Evolutionary conservation across 192 early-diverging fungal genomes (phyloP), one percentile per base, ranked within the genome.

Genomic region (Ramicandelaber brevisporus): DNA sequence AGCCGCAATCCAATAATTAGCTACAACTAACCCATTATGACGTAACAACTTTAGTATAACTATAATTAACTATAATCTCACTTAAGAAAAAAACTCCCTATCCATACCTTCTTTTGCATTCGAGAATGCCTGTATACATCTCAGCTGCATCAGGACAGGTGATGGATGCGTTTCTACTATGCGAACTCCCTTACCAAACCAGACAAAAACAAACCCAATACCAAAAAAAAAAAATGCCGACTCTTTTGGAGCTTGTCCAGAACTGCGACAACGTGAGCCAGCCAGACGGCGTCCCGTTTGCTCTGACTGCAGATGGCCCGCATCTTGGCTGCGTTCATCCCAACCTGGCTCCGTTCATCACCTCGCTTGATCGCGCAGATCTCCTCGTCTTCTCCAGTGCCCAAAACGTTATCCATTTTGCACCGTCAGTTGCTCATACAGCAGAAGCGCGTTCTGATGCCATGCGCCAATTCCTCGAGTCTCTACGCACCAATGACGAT

Each of bases 401-500:
- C 9, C 2, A 26, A 33, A 1, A n/a, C 21, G 21, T 0, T 41
- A 44, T 27, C 33, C 16, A 3, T 21, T 56, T 15, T 29, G 30
- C 29, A 14, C 36, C 14, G 3, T n/a, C 12, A 28, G 27, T 28
- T 28, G 11, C 15, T 6, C 5, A 0, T n/a, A 7, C 3, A 22
- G 20, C 7, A 32, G 34, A 3, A 19, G 45, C 0, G 16, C 34
- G 8, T 50, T 46, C 25, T 24, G 17, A 17, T 21, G 5, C 8
- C 20, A 9, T 30, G 6, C 21, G 6, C 14, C 4, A 27, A 4
- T 14, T 27, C 30, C 14, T 12, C 29, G 6, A 17, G 30, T 24
- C 44, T 46, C 6, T 36, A 40, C 5, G 31, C 21, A 0, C 40
- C 40, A 0, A 21, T 53, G 10, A 43, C 41, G 2, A 11, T 4